These are phyloP conservation scores for Pseudogymnoascus sp. DNA, from an alignment of 2,329 filamentous ascomycete species.

Conservation along the genomic window DNA sequence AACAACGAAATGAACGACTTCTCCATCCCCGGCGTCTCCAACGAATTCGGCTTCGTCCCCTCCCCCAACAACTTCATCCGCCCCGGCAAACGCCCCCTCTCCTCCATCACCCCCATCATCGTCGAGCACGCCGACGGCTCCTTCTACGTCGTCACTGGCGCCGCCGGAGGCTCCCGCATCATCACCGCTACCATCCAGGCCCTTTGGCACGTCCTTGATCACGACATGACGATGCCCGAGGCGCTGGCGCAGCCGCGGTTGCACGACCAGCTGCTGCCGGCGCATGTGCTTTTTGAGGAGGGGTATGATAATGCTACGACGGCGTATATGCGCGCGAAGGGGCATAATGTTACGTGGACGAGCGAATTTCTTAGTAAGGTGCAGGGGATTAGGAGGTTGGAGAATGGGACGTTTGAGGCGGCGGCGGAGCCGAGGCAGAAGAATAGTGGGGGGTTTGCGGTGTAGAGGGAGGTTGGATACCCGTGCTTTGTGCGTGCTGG, in stretches of 20 bases:
- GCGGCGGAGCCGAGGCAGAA: conserved; percentile 68
- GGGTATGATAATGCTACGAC: conserved; percentile 59
- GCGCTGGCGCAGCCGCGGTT: conserved; percentile 62
- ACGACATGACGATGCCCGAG: conserved; percentile 47
- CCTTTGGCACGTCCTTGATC: conserved; percentile 65
- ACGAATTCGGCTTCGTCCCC: conserved; percentile 81
- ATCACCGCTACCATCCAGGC: conserved; percentile 72
- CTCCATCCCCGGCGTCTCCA: conserved; percentile 68
- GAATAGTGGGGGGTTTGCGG: conserved; percentile 55
- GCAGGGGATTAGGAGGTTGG: conserved; percentile 57
- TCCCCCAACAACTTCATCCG: conserved; percentile 74
- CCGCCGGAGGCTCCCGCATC: conserved; percentile 76
- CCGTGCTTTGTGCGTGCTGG: neutral
- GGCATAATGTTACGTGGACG: conserved; percentile 68
- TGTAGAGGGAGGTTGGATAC: conserved; percentile 4
- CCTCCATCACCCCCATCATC: conserved; percentile 74
- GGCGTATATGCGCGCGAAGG: conserved; percentile 53
- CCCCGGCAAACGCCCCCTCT: conserved; percentile 74
- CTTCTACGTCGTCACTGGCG: conserved; percentile 64
- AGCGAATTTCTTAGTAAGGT: conserved; percentile 58
- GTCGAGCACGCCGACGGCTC: conserved; percentile 58
- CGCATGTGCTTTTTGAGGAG: conserved; percentile 60
- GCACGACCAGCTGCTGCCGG: conserved; percentile 77
- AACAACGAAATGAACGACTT: conserved; percentile 74
- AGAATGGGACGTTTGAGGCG: conserved; percentile 68